Conservation (phyloP, 176 grass and related monocot genomes). For the Oryza officinalis region DNA sequence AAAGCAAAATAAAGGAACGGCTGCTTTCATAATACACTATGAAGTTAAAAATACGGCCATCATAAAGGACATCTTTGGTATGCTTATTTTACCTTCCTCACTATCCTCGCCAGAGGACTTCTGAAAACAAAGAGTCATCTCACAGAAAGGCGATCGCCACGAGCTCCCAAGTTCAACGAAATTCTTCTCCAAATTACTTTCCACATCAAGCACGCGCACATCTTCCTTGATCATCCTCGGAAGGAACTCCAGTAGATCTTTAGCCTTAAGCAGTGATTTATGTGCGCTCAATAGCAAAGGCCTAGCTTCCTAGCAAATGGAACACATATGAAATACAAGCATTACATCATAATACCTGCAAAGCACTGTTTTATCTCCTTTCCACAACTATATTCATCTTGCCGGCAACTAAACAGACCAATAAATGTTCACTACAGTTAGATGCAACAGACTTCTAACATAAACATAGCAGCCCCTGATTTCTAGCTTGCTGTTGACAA, state of each 20-base stretch:
- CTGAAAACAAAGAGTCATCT: constrained; percentile 59
- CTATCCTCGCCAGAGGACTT: constrained; percentile 12
- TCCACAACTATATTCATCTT: background rate
- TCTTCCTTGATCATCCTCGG: constrained; percentile 41
- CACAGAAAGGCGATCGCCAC: constrained; percentile 73
- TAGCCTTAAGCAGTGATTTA: constrained; percentile 49
- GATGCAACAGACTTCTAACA: background rate
- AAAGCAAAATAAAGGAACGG: background rate
- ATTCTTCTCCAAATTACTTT: constrained; percentile 47
- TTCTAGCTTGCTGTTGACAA: background rate
- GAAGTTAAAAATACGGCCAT: constrained; percentile 15
- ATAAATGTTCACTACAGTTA: background rate
- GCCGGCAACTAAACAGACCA: background rate
- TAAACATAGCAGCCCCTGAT: background rate
- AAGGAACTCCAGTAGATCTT: constrained; percentile 57
- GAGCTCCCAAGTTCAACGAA: constrained; percentile 69
- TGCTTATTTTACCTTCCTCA: constrained; percentile 49
- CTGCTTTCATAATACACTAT: constrained; percentile 24
- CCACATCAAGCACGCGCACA: background rate
- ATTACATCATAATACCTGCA: background rate
- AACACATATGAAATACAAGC: constrained; percentile 15
- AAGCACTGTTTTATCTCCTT: background rate
- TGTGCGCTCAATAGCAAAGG: constrained; percentile 59
- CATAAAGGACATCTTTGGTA: background rate
- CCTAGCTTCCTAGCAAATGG: constrained; percentile 57